Evolutionary conservation across 2,329 filamentous ascomycete genomes (phyloP).

Genomic region (Didymella keratinophila): DNA sequence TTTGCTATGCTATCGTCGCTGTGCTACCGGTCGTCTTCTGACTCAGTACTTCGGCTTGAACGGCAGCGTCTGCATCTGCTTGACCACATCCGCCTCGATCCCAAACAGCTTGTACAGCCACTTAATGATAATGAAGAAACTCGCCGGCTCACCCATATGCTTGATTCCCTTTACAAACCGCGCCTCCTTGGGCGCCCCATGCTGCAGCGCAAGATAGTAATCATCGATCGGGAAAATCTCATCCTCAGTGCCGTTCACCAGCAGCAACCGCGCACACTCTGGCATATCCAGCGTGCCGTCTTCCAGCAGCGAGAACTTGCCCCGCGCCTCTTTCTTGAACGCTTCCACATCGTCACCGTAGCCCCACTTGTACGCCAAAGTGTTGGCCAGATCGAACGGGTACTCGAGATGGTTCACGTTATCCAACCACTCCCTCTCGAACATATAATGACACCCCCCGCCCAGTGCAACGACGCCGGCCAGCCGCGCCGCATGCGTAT

Average conservation of each 20-base stretch:
- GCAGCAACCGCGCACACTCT: constrained; percentile 58
- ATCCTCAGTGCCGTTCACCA: constrained; percentile 67
- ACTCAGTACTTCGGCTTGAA: constrained; percentile 56
- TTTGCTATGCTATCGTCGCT: neutral
- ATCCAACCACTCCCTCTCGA: constrained; percentile 62
- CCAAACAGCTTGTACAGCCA: constrained; percentile 61
- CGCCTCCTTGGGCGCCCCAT: constrained; percentile 63
- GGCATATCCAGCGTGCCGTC: constrained; percentile 63
- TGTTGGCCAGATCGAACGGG: constrained; percentile 64
- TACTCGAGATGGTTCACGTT: constrained; percentile 65
- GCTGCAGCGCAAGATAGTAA: constrained; percentile 62
- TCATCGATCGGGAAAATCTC: constrained; percentile 71
- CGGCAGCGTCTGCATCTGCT: constrained; percentile 58
- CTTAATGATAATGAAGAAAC: constrained; percentile 57
- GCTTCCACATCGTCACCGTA: constrained; percentile 47
- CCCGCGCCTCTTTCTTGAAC: constrained; percentile 58
- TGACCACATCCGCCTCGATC: constrained; percentile 52
- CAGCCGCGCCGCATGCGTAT: constrained; percentile 63
- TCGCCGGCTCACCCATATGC: constrained; percentile 62
- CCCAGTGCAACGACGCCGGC: constrained; percentile 63
- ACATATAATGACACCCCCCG: constrained; percentile 65
- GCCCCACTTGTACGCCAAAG: constrained; percentile 59
- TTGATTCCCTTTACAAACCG: constrained; percentile 55
- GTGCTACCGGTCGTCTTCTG: neutral
- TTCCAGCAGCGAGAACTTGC: constrained; percentile 63